Evolutionary conservation across 2,329 filamentous ascomycete species (phyloP).

Genomic region (Xylaria sp.): DNA sequence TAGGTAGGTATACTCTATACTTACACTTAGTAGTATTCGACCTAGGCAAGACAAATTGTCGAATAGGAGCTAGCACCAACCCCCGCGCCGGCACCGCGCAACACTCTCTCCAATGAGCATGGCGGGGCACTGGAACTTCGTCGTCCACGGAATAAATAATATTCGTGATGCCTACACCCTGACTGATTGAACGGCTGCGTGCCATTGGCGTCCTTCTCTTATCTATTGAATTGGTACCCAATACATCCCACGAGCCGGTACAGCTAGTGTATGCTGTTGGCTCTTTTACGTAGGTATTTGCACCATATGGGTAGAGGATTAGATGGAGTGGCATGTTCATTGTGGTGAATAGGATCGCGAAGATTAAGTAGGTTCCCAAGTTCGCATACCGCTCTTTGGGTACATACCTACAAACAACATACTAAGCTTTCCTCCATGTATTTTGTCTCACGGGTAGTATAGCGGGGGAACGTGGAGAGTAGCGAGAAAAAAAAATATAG

Average conservation of each 20-base stretch:
- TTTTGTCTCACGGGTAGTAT: not conserved
- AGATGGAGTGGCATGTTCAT: not conserved
- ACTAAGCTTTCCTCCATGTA: not conserved
- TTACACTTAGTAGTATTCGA: not conserved
- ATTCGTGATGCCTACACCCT: constrained; percentile 22
- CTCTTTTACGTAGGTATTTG: not conserved
- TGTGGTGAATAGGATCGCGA: constrained; percentile 3
- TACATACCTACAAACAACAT: not conserved
- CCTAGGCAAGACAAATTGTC: constrained; percentile 22
- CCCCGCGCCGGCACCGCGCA: constrained; percentile 23
- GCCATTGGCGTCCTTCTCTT: constrained; percentile 28
- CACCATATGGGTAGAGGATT: not conserved
- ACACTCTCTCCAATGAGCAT: constrained; percentile 10
- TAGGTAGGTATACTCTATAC: no score
- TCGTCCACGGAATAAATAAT: constrained; percentile 11
- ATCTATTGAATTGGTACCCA: constrained; percentile 36
- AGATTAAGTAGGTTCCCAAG: not conserved
- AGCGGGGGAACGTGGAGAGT: not conserved
- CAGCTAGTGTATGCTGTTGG: not conserved
- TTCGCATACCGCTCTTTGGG: constrained; percentile 9
- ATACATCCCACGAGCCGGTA: constrained; percentile 9
- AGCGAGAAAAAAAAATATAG: not conserved
- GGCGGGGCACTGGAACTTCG: constrained; percentile 5
- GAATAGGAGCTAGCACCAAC: constrained; percentile 20
- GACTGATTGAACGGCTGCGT: constrained; percentile 7